Evolutionary conservation across 129 eudicot genomes (phyloP).

Genomic region (Pulicaria dysenterica): DNA sequence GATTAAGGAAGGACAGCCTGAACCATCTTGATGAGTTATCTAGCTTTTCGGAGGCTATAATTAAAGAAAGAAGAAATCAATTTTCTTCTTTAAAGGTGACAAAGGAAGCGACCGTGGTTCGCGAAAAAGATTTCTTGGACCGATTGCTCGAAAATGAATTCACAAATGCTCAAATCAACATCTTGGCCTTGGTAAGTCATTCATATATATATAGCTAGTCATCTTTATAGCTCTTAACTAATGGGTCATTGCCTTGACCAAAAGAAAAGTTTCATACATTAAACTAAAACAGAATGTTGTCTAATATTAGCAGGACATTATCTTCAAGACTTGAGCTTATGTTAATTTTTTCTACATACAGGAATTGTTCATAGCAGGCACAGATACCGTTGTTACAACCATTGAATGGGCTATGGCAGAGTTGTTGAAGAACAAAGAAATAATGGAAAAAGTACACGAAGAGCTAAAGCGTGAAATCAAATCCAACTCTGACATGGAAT

Average conservation of each 20-base stretch:
- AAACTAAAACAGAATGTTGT: too few species aligned
- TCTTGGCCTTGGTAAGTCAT: conserved; percentile 8
- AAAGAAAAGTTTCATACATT: too few species aligned
- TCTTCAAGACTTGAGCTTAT: too few species aligned
- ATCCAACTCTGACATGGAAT: not conserved
- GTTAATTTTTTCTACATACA: not conserved
- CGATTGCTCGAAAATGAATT: conserved; percentile 14
- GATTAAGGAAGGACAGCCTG: not conserved
- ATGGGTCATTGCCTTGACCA: too few species aligned
- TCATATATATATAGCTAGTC: not conserved
- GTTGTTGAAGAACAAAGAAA: conserved; percentile 26
- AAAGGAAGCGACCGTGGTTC: not conserved
- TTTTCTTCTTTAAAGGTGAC: not conserved
- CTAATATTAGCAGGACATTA: too few species aligned
- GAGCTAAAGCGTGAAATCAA: conserved; percentile 16
- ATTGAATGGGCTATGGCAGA: conserved; percentile 34
- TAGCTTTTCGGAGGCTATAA: not conserved
- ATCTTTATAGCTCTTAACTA: too few species aligned
- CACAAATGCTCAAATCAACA: conserved; percentile 17
- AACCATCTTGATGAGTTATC: not conserved
- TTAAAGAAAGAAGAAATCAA: conserved; percentile 5
- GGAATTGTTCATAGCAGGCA: conserved; percentile 31
- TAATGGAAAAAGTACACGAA: conserved; percentile 14
- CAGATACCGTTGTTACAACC: conserved; percentile 30
- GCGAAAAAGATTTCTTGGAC: conserved; percentile 10